These are phyloP conservation scores for Penicillium dipodomyicola DNA, from an alignment of 495 filamentous ascomycete genomes.

Conservation along the genomic window DNA sequence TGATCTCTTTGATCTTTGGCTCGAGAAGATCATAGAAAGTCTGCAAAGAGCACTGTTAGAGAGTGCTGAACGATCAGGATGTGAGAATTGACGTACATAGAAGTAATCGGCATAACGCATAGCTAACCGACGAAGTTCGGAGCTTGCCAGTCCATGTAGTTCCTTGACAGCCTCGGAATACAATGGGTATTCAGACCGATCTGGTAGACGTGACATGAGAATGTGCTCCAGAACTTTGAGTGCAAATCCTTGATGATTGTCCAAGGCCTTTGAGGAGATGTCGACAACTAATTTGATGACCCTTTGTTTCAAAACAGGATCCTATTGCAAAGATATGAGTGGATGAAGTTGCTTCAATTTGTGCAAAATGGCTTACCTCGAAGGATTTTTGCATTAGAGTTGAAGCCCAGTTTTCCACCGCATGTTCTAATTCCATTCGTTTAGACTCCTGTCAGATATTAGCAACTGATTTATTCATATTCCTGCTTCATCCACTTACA, in stretches of 20 bases:
- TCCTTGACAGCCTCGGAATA: slow-evolving; percentile 93
- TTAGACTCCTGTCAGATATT: slow-evolving; percentile 48
- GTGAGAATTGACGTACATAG: slow-evolving; percentile 47
- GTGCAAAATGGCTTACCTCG: slow-evolving; percentile 49
- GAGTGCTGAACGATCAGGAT: neutral
- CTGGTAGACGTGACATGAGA: slow-evolving; percentile 71
- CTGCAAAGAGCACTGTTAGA: slow-evolving; percentile 31
- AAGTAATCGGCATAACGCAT: slow-evolving; percentile 88
- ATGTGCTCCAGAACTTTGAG: slow-evolving; percentile 86
- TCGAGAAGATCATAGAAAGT: slow-evolving; percentile 85
- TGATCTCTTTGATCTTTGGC: slow-evolving; percentile 76
- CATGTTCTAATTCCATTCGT: slow-evolving; percentile 58
- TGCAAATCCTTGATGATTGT: slow-evolving; percentile 74
- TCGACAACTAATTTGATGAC: slow-evolving; percentile 81
- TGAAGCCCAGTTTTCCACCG: slow-evolving; percentile 78
- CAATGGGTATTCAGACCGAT: slow-evolving; percentile 61
- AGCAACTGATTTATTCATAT: slow-evolving; percentile 6
- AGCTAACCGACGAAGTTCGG: slow-evolving; percentile 85
- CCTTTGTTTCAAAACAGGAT: slow-evolving; percentile 81
- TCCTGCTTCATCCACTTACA: slow-evolving; percentile 28
- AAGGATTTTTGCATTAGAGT: slow-evolving; percentile 70
- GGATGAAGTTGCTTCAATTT: neutral
- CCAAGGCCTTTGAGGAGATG: slow-evolving; percentile 78
- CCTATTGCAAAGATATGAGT: slow-evolving; percentile 41
- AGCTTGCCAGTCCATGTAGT: slow-evolving; percentile 73